Percentiles rank a stretch among this genome's conserved stretches.
phyloP scores from a whole-genome alignment of 2,329 filamentous ascomycete genomes.

The Helotiales sp. region DNA sequence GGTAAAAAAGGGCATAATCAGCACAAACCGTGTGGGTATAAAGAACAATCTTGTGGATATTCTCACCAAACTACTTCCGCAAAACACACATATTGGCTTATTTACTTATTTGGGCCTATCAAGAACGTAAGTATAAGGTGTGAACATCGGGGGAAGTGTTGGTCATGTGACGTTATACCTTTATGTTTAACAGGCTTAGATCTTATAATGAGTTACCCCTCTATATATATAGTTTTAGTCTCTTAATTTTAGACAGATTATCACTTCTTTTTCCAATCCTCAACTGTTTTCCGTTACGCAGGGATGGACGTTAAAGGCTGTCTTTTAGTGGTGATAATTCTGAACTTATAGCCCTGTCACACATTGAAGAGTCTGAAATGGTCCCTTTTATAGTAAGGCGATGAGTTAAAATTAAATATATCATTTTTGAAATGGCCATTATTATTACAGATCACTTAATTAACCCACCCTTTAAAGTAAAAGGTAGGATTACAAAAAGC shows the following conservation, averaged over 20 bases:
- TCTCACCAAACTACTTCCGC: too few species aligned
- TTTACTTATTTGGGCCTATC: too few species aligned
- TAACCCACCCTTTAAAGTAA: background rate
- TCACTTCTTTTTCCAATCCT: constrained; percentile 8
- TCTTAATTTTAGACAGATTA: constrained; percentile 6
- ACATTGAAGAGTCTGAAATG: background rate
- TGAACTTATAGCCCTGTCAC: background rate
- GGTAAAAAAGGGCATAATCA: too few species aligned
- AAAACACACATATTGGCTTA: too few species aligned
- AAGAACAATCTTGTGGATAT: too few species aligned
- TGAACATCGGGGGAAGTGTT: background rate
- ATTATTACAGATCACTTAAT: background rate
- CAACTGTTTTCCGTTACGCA: too few species aligned
- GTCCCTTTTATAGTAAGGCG: background rate
- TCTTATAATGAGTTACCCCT: constrained; percentile 10
- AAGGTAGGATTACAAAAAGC: background rate
- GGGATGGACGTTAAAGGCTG: too few species aligned
- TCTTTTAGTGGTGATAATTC: background rate
- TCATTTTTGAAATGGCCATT: background rate
- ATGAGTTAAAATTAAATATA: background rate
- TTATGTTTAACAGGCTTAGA: constrained; percentile 1
- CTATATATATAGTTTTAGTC: constrained; percentile 5
- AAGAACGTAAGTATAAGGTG: too few species aligned
- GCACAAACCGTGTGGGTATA: too few species aligned
- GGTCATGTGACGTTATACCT: background rate